phyloP scores from a whole-genome alignment of 2,329 filamentous ascomycete genomes.

The Chrysoporthe deuterocubensis region DNA sequence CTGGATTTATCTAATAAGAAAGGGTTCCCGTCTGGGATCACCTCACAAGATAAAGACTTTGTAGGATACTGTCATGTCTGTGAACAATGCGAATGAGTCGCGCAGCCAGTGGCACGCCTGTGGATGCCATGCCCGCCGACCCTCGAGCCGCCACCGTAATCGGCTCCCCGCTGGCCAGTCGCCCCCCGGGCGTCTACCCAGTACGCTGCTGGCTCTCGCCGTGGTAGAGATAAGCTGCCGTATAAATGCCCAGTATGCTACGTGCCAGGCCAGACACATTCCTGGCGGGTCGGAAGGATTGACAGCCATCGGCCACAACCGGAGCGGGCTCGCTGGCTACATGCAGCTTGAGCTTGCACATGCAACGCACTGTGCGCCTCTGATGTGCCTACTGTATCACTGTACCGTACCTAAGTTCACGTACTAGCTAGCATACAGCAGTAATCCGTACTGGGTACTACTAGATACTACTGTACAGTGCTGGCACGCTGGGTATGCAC shows the following conservation, averaged over 20 bases:
- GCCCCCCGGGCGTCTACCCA: no score
- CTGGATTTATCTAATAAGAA: no score
- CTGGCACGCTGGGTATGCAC: no score
- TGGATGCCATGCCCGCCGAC: background rate
- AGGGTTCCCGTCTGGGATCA: background rate
- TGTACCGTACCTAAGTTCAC: background rate
- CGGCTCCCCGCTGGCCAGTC: background rate
- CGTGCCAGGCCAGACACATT: no score
- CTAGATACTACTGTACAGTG: no score
- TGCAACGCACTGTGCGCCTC: background rate
- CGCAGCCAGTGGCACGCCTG: background rate
- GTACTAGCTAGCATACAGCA: no score
- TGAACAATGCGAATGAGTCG: constrained; percentile 19
- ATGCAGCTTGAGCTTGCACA: background rate
- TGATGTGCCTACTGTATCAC: background rate
- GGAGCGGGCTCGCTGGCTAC: constrained; percentile 1
- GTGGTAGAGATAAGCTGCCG: background rate
- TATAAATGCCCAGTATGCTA: background rate
- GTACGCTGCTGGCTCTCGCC: no score
- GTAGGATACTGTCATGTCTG: background rate
- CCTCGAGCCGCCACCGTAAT: constrained; percentile 7
- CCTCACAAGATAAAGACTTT: constrained; percentile 14
- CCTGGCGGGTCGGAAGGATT: constrained; percentile 1
- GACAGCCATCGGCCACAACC: constrained; percentile 12
- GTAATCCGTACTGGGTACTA: background rate